Percentiles rank a stretch among this genome's conserved stretches.
phyloP scores from a whole-genome alignment of 768 basidiomycete species.

The Boletus huronensis region DNA sequence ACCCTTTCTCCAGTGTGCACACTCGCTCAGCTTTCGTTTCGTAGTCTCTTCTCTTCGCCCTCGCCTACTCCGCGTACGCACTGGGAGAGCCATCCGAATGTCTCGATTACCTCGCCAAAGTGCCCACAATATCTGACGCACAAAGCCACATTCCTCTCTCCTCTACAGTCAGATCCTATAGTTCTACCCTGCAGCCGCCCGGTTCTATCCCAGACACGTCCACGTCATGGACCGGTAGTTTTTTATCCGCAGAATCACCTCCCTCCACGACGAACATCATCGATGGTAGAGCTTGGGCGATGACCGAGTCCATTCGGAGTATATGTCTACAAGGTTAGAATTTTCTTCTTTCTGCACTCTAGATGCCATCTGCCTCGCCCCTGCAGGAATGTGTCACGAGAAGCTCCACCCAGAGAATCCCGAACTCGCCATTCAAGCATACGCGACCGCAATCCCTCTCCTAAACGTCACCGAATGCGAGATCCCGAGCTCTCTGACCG shows the following conservation, averaged over 20 bases:
- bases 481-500: constrained; percentile 35
- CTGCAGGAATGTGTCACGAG: constrained; percentile 74
- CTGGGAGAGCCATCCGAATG: constrained; percentile 63
- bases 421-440: constrained; percentile 51
- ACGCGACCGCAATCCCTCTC: constrained; percentile 52
- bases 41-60: constrained; percentile 63
- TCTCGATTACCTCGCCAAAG: constrained; percentile 51
- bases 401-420: constrained; percentile 47
- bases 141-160: constrained; percentile 49
- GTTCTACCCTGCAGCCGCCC: constrained; percentile 36
- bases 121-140: constrained; percentile 53
- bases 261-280: constrained; percentile 50
- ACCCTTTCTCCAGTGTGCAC: background rate
- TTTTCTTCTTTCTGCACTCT: background rate
- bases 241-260: constrained; percentile 40
- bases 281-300: constrained; percentile 70
- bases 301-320: constrained; percentile 71
- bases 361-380: background rate
- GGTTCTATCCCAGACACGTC: constrained; percentile 37
- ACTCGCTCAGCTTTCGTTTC: constrained; percentile 8
- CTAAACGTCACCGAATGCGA: constrained; percentile 48
- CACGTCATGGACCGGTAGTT: constrained; percentile 50
- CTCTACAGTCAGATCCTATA: constrained; percentile 41
- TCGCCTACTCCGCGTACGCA: constrained; percentile 82
- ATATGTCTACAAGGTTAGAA: constrained; percentile 71